phyloP scores from a whole-genome alignment of 169 alveolate species.

The Cyclospora cayetanensis region DNA sequence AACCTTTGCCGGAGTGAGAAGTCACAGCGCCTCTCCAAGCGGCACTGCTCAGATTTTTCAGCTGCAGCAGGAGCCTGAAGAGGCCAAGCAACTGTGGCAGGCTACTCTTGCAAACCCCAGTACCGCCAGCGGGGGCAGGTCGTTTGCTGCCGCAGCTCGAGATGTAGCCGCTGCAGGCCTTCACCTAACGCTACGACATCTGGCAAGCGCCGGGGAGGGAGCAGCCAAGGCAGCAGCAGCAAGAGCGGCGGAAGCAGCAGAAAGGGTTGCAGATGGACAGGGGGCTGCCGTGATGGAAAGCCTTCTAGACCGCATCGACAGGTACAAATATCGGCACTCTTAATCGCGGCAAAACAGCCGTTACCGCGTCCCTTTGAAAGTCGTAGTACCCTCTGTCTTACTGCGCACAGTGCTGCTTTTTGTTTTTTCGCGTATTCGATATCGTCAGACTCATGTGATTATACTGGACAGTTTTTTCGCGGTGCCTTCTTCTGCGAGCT shows the following conservation, averaged over 20 bases:
- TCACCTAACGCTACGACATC: conserved; percentile 11
- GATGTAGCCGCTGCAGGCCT: conserved; percentile 36
- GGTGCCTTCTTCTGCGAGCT: too few species aligned
- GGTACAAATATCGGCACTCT: too few species aligned
- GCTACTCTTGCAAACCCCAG: background rate
- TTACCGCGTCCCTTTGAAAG: too few species aligned
- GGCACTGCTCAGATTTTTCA: background rate
- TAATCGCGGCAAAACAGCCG: too few species aligned
- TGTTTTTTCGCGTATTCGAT: too few species aligned
- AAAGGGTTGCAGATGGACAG: background rate
- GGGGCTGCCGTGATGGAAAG: conserved; percentile 37
- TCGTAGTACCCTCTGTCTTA: too few species aligned
- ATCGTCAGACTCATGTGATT: too few species aligned
- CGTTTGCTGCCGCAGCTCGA: conserved; percentile 35
- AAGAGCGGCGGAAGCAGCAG: conserved; percentile 36
- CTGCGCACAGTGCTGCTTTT: too few species aligned
- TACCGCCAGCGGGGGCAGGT: too few species aligned
- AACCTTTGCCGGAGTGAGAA: background rate
- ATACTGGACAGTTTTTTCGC: too few species aligned
- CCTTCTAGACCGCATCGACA: conserved; percentile 7
- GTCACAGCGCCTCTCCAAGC: conserved; percentile 33
- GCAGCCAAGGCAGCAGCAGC: conserved; percentile 56
- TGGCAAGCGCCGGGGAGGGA: conserved; percentile 40
- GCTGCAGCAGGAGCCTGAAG: conserved; percentile 43
- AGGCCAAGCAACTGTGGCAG: conserved; percentile 7